A percentile compares a stretch with the other conserved stretches of the same genome.
These are phyloP conservation scores for Rhodamnia rubescens DNA, from an alignment of 345 rosid genomes.

Conservation along the genomic window DNA sequence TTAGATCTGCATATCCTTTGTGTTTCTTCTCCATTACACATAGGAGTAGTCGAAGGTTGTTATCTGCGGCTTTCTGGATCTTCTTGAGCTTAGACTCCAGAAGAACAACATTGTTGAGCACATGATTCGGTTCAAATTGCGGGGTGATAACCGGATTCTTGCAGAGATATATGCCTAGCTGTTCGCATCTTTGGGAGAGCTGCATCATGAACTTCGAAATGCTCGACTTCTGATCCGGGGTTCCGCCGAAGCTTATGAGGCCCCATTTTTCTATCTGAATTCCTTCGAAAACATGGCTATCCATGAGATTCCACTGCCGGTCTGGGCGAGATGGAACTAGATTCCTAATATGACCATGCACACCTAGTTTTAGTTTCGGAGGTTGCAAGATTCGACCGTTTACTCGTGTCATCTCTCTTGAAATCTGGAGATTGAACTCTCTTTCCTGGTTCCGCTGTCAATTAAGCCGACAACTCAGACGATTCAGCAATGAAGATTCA, in stretches of 20 bases:
- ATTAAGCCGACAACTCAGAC: conserved; percentile 1
- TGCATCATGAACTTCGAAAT: conserved; percentile 72
- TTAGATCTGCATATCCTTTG: conserved; percentile 84
- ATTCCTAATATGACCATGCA: conserved; percentile 47
- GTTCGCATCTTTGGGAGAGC: conserved; percentile 81
- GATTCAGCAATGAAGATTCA: not conserved
- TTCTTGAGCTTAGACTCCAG: conserved; percentile 69
- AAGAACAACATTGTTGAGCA: conserved; percentile 63
- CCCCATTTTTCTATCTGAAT: conserved; percentile 74
- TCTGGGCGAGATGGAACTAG: conserved; percentile 56
- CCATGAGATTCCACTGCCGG: conserved; percentile 68
- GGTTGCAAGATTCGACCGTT: conserved; percentile 85
- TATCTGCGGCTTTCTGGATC: conserved; percentile 50
- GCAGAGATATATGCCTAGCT: conserved; percentile 71
- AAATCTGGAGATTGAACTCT: conserved; percentile 69
- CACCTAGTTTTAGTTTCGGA: conserved; percentile 88
- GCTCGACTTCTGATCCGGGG: conserved; percentile 55
- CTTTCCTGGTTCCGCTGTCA: conserved; percentile 59
- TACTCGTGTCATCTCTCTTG: conserved; percentile 75
- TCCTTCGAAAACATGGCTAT: conserved; percentile 69
- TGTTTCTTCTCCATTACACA: conserved; percentile 95
- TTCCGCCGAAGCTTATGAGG: conserved; percentile 83
- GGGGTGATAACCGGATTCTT: conserved; percentile 47
- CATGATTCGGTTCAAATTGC: conserved; percentile 55
- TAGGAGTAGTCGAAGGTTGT: conserved; percentile 68